These are phyloP conservation scores for Magnolia changhungtana DNA, from an alignment of 164 flowering plant species.

Conservation along the genomic window DNA sequence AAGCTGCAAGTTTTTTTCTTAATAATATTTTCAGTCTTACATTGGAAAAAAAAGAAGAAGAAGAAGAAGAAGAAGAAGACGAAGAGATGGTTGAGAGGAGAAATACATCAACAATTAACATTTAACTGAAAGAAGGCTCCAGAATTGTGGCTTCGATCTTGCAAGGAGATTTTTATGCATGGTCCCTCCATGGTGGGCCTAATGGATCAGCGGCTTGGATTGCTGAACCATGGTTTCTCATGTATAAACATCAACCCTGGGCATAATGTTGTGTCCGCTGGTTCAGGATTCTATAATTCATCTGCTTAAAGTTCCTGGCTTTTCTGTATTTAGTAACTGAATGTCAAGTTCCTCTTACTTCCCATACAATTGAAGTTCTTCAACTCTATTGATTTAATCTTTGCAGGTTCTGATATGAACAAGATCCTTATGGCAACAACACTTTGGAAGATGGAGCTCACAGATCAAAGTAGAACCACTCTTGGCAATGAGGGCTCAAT, in stretches of 20 bases:
- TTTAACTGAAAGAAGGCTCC: too few relatives aligned
- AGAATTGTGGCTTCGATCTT: too few relatives aligned
- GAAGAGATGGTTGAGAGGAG: too few relatives aligned
- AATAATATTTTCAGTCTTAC: too few relatives aligned
- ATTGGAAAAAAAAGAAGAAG: too few relatives aligned
- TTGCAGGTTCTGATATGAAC: slow-evolving; percentile 83
- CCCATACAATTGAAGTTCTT: neutral
- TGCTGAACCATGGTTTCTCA: neutral
- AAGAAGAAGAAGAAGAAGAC: too few relatives aligned
- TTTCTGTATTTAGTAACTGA: neutral
- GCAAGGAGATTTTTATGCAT: too few relatives aligned
- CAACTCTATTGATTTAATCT: neutral
- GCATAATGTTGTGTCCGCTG: neutral
- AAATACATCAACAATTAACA: too few relatives aligned
- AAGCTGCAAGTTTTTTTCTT: too few relatives aligned
- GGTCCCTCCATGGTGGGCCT: too few relatives aligned
- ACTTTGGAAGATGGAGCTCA: slow-evolving; percentile 75
- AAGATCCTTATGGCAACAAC: slow-evolving; percentile 90
- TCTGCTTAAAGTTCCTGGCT: too few relatives aligned
- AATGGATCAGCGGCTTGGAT: neutral
- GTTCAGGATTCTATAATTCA: neutral
- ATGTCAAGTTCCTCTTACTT: neutral
- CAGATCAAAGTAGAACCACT: slow-evolving; percentile 54
- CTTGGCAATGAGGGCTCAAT: slow-evolving; percentile 77
- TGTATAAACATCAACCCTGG: neutral